These are phyloP conservation scores for Ustilago xerochloae DNA, from an alignment of 1,284 basidiomycete species.

Conservation along the genomic window DNA sequence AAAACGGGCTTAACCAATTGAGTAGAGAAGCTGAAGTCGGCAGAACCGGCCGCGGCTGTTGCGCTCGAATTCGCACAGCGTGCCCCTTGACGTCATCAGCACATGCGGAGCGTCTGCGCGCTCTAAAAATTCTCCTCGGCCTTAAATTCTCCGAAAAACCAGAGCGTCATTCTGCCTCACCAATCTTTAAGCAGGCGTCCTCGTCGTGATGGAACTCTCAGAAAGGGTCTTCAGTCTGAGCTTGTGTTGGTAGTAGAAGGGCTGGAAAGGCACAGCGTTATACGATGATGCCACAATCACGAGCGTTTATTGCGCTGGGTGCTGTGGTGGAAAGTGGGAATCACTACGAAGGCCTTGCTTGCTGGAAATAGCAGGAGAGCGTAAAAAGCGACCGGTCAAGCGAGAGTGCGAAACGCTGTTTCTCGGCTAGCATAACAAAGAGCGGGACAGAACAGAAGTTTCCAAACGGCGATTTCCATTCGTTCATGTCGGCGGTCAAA, in stretches of 20 bases:
- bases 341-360: too few species aligned
- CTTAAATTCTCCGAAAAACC: constrained; percentile 18
- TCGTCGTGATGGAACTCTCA: too few species aligned
- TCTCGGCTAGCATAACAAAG: constrained; percentile 2
- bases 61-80: neutral
- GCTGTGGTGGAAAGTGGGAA: too few species aligned
- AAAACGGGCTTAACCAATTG: neutral
- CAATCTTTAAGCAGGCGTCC: neutral
- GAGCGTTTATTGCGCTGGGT: too few species aligned
- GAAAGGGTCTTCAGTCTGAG: too few species aligned
- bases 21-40: neutral
- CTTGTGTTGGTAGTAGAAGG: too few species aligned
- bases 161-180: neutral
- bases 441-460: constrained; percentile 1
- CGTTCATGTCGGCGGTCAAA: constrained; percentile 2
- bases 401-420: neutral
- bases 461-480: constrained; percentile 6
- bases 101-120: neutral
- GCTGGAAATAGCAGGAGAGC: too few species aligned
- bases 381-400: neutral
- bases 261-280: too few species aligned
- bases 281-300: too few species aligned
- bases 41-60: too few species aligned
- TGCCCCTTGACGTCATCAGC: constrained; percentile 26
- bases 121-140: constrained; percentile 11